phyloP scores from a whole-genome alignment of 305 asterid genomes.

The Fraxinus greggii region DNA sequence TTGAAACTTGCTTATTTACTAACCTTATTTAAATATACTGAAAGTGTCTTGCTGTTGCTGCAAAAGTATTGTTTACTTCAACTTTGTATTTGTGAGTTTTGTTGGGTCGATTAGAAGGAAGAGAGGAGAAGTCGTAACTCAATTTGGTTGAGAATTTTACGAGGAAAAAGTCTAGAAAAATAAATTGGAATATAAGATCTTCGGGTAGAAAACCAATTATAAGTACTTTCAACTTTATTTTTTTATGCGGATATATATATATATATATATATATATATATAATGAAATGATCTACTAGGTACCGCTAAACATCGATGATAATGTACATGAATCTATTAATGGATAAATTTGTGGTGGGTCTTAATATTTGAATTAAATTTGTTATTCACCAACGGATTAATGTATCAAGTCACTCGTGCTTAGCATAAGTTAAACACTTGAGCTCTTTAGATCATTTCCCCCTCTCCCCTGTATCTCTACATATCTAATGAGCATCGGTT shows the following conservation, averaged over 20 bases:
- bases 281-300: too few species aligned
- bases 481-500: too few species aligned
- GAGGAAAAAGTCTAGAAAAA: background rate
- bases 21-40: background rate
- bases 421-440: too few species aligned
- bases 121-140: background rate
- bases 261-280: too few species aligned
- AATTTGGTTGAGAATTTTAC: background rate
- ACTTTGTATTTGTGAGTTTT: background rate
- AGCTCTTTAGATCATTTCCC: too few species aligned
- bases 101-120: background rate
- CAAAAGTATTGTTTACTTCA: background rate
- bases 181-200: background rate
- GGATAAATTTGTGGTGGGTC: background rate
- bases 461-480: background rate
- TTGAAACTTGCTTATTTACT: background rate
- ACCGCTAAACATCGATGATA: too few species aligned
- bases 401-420: background rate
- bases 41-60: background rate
- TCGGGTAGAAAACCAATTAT: background rate
- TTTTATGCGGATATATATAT: too few species aligned
- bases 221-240: background rate
- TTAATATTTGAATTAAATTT: background rate
- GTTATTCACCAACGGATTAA: background rate
- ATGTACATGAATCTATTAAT: background rate